Evolutionary conservation across 2,329 filamentous ascomycete genomes (phyloP), one percentile per base, ranked within the genome.

Genomic region (Chaetomium olivaceum): DNA sequence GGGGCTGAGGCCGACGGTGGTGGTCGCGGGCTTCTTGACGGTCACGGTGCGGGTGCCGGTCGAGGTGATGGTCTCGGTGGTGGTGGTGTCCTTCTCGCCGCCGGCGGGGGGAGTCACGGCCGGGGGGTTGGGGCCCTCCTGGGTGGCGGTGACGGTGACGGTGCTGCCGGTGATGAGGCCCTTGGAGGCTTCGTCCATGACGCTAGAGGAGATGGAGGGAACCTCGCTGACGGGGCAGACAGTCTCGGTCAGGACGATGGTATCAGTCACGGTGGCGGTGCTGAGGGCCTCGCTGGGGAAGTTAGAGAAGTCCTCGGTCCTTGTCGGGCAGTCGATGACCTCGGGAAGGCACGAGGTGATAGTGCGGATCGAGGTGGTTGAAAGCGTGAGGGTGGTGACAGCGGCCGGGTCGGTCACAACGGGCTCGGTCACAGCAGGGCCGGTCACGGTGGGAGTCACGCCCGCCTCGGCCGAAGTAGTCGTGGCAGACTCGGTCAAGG

Each of bases 201-300:
- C 67, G 71, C 76, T 76, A 8, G 77, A 78, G 27, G 78, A 74
- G 74, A 79, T 77, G 65, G 76, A 74, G 14, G 69, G 66, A n/a
- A 76, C 77, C 6, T 75, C 78, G 2, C 77, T 76, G 48, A 81
- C 78, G 61, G 80, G 79, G 77, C 80, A 81, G 64, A 80, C 72
- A 52, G 77, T 78, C 56, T 76, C 77, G 61, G 76, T 76, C n/a
- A 80, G 70, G 29, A 75, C 69, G 59, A 79, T 68, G 16, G 75
- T 77, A 65, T 79, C 74, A 14, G 79, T 81, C 36, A 80, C 77
- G 29, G 79, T 69, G 54, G 74, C 72, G 39, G 74, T 75, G 48
- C 70, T 68, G 19, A 75, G 70, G 7, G 74, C 74, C 48, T 70
- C 69, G 31, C 71, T 60, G 11, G 76, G 73, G 50, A 77, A 72